Evolutionary conservation across 2,329 filamentous ascomycete genomes (phyloP), one percentile per base, ranked within the genome.

Genomic region (Hypomyces perniciosus): DNA sequence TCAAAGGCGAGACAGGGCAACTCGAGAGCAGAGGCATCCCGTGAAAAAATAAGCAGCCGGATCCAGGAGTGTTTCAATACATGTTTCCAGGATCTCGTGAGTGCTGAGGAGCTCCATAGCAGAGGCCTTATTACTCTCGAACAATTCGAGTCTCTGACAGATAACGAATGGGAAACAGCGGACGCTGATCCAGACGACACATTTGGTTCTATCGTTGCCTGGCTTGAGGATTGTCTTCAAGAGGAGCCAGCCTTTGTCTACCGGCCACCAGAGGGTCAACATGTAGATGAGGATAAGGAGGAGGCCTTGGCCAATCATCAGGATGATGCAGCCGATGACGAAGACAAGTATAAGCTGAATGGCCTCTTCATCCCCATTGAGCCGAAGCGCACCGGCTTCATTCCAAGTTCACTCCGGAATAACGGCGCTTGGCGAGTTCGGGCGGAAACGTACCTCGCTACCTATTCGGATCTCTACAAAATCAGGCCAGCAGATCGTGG

Each of bases 61-160:
- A 50, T 65, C 2, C 34, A 54, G 20, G 20, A 52, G 7, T 26
- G 46, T 6, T 35, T 61, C 8, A 44, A 48, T 2, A 39, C 48
- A 13, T 70, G 68, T 4, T 73, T 70, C 44, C 65, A 64, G 1
- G 56, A 69, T 1, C 67, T 83, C 1, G 63, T 90, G 1, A 71
- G 78, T 10, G 75, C 80, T 2, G 67, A 73, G 0, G 62, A 77
- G 1, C 76, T 95, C 2, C 61, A 72, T 6, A 62, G 74, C 1
- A 64, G 80, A 29, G 76, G 72, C 0, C 58, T 91, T 1, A 76
- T 95, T 46, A 84, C 77, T 0, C 56, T 79, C 35, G 67, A 71
- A 0, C 90, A 95, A 61, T 73, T 76, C 12, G 68, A 81, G 0
- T 88, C 83, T 1, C 68, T 93, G 1, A 66, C 68, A 20, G 77